Conservation (phyloP, 495 filamentous ascomycete species). For the Thermothielavioides terrestris region DNA sequence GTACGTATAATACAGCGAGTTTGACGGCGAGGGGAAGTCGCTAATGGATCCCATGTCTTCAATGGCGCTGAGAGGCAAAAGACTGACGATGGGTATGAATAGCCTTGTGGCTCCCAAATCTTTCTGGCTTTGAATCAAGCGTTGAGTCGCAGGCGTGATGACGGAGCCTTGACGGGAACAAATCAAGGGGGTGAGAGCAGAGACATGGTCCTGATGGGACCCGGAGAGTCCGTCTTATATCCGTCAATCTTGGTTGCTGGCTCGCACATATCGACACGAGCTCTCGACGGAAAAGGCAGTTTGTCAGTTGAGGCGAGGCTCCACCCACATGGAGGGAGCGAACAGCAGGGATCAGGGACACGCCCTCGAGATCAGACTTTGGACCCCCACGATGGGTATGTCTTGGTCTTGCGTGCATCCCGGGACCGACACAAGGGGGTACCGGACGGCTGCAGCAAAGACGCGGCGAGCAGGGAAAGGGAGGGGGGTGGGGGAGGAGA, state of each 20-base stretch:
- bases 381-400: slow-evolving; percentile 1
- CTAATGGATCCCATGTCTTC: slow-evolving; percentile 22
- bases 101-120: no score
- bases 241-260: neutral
- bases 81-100: neutral
- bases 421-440: neutral
- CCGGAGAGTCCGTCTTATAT: slow-evolving; percentile 6
- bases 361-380: neutral
- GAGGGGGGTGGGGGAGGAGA: neutral
- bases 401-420: slow-evolving; percentile 1
- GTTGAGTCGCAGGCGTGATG: neutral
- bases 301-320: slow-evolving; percentile 8
- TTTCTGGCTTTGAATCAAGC: no score
- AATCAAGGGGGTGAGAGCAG: neutral
- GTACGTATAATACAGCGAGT: slow-evolving; percentile 29
- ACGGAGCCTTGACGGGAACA: neutral
- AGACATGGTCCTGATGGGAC: neutral
- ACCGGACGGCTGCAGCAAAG: neutral
- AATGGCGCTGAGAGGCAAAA: slow-evolving; percentile 13
- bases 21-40: slow-evolving; percentile 30
- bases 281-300: no score
- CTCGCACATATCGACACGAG: neutral
- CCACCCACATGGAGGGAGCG: slow-evolving; percentile 6
- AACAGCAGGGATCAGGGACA: neutral
- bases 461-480: neutral